Evolutionary conservation across 139 green algal species (phyloP).

Genomic region (Chlamydomonas eustigma): DNA sequence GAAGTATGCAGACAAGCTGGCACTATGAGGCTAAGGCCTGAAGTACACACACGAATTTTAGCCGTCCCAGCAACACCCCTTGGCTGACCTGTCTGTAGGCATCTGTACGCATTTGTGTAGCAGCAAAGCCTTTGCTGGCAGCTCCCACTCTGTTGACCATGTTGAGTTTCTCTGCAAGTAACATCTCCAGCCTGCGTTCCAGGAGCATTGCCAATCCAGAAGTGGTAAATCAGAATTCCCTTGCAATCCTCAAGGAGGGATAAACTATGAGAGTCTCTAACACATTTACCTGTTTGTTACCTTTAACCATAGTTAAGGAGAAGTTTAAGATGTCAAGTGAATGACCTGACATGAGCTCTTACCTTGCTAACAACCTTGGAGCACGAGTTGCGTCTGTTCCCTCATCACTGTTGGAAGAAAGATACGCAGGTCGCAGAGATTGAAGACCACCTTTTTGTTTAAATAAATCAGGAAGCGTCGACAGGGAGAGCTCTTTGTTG

Average conservation of each 20-base stretch:
- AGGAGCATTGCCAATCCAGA: too few relatives aligned
- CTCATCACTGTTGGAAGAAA: neutral
- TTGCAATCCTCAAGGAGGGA: too few relatives aligned
- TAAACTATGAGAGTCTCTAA: too few relatives aligned
- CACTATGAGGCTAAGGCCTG: too few relatives aligned
- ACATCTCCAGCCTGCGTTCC: slow-evolving; percentile 35
- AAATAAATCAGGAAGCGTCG: slow-evolving; percentile 2
- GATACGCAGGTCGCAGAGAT: neutral
- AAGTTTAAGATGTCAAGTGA: too few relatives aligned
- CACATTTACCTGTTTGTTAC: too few relatives aligned
- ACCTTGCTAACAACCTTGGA: slow-evolving; percentile 12
- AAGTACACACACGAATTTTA: neutral
- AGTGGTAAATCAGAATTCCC: too few relatives aligned
- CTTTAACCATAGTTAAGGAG: too few relatives aligned
- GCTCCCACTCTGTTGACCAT: slow-evolving; percentile 31
- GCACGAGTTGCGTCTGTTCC: neutral
- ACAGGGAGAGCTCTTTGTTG: neutral
- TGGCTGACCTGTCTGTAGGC: slow-evolving; percentile 32
- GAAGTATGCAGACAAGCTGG: too few relatives aligned
- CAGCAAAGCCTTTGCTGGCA: slow-evolving; percentile 36
- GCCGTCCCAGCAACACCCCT: neutral
- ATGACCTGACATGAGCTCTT: too few relatives aligned
- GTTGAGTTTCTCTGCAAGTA: slow-evolving; percentile 43
- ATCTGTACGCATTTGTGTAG: slow-evolving; percentile 35
- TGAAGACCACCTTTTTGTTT: slow-evolving; percentile 7